Evolutionary conservation across 306 rosid species (phyloP), one percentile per base, ranked within the genome.

Genomic region (Dalbergia oliveri): DNA sequence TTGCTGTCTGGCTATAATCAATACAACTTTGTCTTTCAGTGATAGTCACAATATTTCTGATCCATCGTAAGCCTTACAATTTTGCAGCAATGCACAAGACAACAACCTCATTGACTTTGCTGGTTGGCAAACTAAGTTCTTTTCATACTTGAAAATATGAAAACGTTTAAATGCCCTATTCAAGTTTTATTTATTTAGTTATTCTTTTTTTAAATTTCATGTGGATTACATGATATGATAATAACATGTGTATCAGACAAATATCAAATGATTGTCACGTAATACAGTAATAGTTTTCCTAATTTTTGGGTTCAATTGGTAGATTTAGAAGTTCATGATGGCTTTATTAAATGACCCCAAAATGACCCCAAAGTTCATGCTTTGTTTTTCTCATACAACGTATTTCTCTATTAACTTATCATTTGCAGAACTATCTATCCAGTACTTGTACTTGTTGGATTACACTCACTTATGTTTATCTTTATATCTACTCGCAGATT

Each of bases 401-500:
- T 34, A 14, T 66, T 62, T 35, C 51, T 76, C 53, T 39, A 34
- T 37, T 72, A 18, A 21, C 53, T 74, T 64, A 10, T 72, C 56
- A 33, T 35, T 58, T 75, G 65, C 35, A 61, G 41, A 57, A 21
- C 76, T 76, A 69, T 26, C 15, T 44, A 37, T 26, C 31, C 31
- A 26, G 10, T 49, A 7, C 35, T 33, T 64, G 47, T 53, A 64
- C 80, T 57, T 69, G 72, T 64, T 19, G 34, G 47, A 74, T 85
- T 49, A 67, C 66, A 61, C 83, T 82, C 64, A 66, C 12, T 76
- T 54, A 71, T 69, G 77, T 75, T 79, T 13, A n/a, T 69, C 54
- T 47, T 6, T 80, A 14, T 79, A 31, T 78, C 63, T 79, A 5
- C 66, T 58, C 88, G 86, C 91, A 92, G 97, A 75, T 86, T 75